phyloP scores from a whole-genome alignment of 495 filamentous ascomycete species.

The Neurospora terricola region DNA sequence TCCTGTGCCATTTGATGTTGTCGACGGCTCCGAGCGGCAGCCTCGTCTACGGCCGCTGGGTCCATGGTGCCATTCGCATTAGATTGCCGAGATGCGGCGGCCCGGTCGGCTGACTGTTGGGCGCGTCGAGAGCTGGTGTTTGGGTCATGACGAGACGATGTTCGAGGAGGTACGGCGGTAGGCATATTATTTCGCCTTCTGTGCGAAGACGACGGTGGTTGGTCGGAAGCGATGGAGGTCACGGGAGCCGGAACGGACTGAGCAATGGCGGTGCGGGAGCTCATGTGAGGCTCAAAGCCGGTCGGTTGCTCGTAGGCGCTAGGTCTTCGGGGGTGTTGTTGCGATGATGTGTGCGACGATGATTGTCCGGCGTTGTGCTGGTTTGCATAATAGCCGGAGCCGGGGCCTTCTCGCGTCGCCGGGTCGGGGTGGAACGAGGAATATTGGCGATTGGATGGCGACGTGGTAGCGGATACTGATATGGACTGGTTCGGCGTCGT shows the following conservation, averaged over 20 bases:
- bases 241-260: constrained; percentile 37
- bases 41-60: constrained; percentile 27
- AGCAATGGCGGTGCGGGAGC: constrained; percentile 34
- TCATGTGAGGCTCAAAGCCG: constrained; percentile 37
- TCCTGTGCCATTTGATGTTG: constrained; percentile 33
- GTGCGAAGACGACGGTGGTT: constrained; percentile 30
- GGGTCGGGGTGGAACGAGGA: constrained; percentile 31
- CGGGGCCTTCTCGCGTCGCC: constrained; percentile 26
- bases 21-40: constrained; percentile 38
- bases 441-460: constrained; percentile 37
- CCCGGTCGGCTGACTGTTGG: constrained; percentile 31
- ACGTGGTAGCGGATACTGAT: constrained; percentile 34
- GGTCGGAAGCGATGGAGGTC: constrained; percentile 30
- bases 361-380: constrained; percentile 22
- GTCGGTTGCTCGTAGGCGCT: constrained; percentile 40
- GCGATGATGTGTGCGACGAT: constrained; percentile 30
- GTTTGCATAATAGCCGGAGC: constrained; percentile 31
- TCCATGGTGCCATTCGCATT: constrained; percentile 21
- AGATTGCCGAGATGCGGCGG: constrained; percentile 29
- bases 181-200: constrained; percentile 31
- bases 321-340: constrained; percentile 40
- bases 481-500: constrained; percentile 42
- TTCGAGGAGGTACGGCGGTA: constrained; percentile 50
- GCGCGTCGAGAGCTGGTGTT: constrained; percentile 34
- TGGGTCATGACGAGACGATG: constrained; percentile 44